Evolutionary conservation across 2,329 filamentous ascomycete species (phyloP).

Genomic region (Talaromyces sp.): DNA sequence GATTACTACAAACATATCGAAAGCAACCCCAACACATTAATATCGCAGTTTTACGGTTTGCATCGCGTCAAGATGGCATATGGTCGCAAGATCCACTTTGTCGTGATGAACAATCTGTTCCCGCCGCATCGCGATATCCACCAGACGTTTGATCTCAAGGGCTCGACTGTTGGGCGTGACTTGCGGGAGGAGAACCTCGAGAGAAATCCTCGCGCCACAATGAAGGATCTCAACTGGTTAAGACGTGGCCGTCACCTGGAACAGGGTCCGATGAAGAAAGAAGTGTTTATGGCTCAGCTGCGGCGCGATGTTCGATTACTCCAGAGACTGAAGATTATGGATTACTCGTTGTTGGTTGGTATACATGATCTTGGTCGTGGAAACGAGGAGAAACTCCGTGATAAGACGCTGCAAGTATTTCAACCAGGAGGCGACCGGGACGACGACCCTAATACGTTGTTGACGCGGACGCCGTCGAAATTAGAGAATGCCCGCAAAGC

Average conservation of each 20-base stretch:
- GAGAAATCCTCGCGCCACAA: conserved; percentile 83
- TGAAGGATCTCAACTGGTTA: conserved; percentile 97
- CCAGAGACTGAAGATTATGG: conserved; percentile 92
- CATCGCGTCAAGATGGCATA: conserved; percentile 98
- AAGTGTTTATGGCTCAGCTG: conserved; percentile 83
- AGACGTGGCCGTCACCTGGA: conserved; percentile 80
- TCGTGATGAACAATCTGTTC: conserved; percentile 99
- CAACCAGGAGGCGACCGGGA: conserved; percentile 75
- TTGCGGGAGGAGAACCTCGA: conserved; percentile 84
- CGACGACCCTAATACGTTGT: conserved; percentile 60
- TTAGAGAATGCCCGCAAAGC: conserved; percentile 88
- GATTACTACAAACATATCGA: conserved; percentile 93
- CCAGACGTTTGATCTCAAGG: conserved; percentile 93
- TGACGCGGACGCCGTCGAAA: conserved; percentile 89
- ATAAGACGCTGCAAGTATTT: conserved; percentile 90
- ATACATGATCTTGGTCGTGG: conserved; percentile 88
- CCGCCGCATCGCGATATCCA: conserved; percentile 97
- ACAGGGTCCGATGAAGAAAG: conserved; percentile 83
- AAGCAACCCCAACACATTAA: conserved; percentile 90
- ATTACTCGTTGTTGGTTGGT: conserved; percentile 92
- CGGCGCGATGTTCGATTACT: conserved; percentile 80
- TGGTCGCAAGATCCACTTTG: conserved; percentile 97
- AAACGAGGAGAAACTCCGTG: conserved; percentile 88
- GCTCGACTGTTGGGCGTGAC: conserved; percentile 89
- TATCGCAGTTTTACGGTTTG: conserved; percentile 96